Base-by-base conservation (phyloP, 495 filamentous ascomycete genomes). In the Amphirosellinia nigrospora region DNA sequence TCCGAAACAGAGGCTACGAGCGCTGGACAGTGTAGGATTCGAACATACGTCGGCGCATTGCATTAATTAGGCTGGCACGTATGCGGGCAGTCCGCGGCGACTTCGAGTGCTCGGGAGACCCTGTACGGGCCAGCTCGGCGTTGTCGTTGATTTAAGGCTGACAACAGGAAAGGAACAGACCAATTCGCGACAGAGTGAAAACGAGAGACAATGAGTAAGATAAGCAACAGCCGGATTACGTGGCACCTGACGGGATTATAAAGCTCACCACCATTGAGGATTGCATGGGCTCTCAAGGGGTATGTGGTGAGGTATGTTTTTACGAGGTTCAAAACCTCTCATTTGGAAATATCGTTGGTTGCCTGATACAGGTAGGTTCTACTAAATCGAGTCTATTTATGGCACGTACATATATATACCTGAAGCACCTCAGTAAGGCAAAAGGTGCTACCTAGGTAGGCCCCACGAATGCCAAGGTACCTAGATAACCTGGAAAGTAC, bases 21-120 rank as follows among this genome's bases (percentile, higher is more conserved):
- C 30, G 64, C 23, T 59, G 52, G 53, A 23, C 19, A 56, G 53
- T 36, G n/a, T 39, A 41, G 50, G 32, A 39, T 52, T 30, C 69
- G 39, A 69, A 61, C n/a, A 58, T 53, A 56, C 73, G 69, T 48
- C 71, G 74, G 74, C 76, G 76, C 76, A 78, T 78, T 64, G 72
- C 76, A 76, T 70, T 34, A 56, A 30, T 19, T 58, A 56, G 4
- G 3, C 0, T 48, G 23, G 50, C 28, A 16, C 10, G 7, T 43
- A 28, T n/a, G 56, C 56, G 58, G 66, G 23, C 7, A 53, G n/a
- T 41, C 43, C n/a, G 21, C 45, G 15, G 41, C 34, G 23, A 11
- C 9, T 38, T 38, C 34, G 56, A 34, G 30, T 46, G 43, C 28
- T 58, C 38, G 23, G 36, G n/a, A 34, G 48, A n/a, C 10, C 59